Base-by-base conservation (phyloP, 768 basidiomycete genomes). In the Boletus insuetus region DNA sequence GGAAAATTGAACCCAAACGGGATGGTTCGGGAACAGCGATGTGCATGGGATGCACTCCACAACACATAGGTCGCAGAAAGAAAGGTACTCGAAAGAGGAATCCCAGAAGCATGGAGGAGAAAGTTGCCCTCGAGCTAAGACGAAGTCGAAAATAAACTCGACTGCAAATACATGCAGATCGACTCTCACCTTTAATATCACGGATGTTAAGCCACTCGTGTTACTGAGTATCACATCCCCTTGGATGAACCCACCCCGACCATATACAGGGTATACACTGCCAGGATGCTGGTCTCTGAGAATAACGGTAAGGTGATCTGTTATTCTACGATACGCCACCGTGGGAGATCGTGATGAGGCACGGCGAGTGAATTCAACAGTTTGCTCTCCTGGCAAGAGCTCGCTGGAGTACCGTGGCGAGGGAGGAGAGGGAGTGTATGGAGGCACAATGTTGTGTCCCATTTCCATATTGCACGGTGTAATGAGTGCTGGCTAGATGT, bases 391-490 rank as follows among this genome's bases (percentile, higher is more conserved):
- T 10, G 68, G 71, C 2, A 74, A 66, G 48, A 78, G 83, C 43
- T 77, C 73, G 32, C 61, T 75, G 44, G 86, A 82, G 64, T 88
- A 88, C 0, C 64, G 58, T 0, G 86, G 86, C 1, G 79, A 75
- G 12, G 81, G 78, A 0, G 70, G 65, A 3, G 84, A 78, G 4
- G 80, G 75, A 0, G 82, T 75, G 63, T 87, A 88, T 8, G 65
- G 62, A 5, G 85, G 81, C 8, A 80, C 73, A 8, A 56, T 58
- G 32, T 54, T 49, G n/a, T 44, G 41, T 32, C 26, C 50, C 56
- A 61, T 61, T n/a, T 39, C n/a, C 34, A 35, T 35, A 35, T 44
- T 53, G 19, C 35, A 42, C 24, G 38, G 38, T 13, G 14, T n/a
- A 17, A 20, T 49, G 35, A 26, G 22, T 38, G 9, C 17, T 12